Evolutionary conservation across 495 filamentous ascomycete species (phyloP).

Genomic region (Jackrogersella multiformis): DNA sequence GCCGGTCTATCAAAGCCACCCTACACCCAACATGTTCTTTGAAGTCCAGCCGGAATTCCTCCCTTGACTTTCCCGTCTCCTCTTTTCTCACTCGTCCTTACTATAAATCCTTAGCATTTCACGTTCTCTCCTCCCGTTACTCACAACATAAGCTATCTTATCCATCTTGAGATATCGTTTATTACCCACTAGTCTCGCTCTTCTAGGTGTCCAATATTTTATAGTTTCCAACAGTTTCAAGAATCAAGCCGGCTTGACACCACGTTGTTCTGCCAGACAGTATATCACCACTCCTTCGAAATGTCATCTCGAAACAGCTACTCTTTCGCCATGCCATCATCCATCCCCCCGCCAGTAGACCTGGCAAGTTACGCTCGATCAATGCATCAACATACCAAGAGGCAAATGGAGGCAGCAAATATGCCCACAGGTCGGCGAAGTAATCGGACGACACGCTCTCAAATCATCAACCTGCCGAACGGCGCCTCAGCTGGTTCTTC

Average conservation of each 20-base stretch:
- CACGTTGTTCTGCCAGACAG: conserved; percentile 1
- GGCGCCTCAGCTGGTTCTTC: conserved; percentile 39
- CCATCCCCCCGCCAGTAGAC: conserved; percentile 55
- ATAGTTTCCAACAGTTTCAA: not conserved
- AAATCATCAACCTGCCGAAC: conserved; percentile 47
- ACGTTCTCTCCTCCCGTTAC: not conserved
- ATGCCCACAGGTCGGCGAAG: conserved; percentile 37
- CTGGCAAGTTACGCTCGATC: conserved; percentile 56
- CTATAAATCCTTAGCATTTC: conserved; percentile 34
- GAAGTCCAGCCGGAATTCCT: conserved; percentile 17
- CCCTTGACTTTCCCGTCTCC: conserved; percentile 39
- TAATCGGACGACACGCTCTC: conserved; percentile 19
- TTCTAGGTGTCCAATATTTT: not conserved
- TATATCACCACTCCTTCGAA: conserved; percentile 16
- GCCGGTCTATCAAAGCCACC: conserved; percentile 34
- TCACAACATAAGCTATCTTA: conserved; percentile 1
- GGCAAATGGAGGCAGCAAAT: conserved; percentile 59
- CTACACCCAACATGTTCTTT: conserved; percentile 35
- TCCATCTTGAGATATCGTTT: not conserved
- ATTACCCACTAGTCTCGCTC: conserved; percentile 21
- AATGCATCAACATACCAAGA: conserved; percentile 62
- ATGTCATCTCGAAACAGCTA: conserved; percentile 52
- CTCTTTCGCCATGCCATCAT: conserved; percentile 45
- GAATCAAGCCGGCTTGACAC: conserved; percentile 31
- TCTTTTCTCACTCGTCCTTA: conserved; percentile 30